phyloP scores from a whole-genome alignment of 352 stramenopile genomes.

The Plasmopara muralis region DNA sequence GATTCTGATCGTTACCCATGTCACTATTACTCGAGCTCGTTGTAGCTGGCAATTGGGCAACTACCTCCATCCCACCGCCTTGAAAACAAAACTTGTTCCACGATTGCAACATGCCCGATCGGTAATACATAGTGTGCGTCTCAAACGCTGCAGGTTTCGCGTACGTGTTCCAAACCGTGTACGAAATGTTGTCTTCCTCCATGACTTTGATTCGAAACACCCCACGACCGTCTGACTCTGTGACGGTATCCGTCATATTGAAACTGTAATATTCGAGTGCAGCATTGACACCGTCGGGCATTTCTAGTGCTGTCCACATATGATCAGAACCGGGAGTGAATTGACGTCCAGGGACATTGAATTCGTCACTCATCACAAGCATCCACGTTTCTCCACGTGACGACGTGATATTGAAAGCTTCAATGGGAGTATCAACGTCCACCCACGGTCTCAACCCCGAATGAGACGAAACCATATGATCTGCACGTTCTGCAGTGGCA shows the following conservation, averaged over 20 bases:
- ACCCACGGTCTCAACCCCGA: slow-evolving; percentile 38
- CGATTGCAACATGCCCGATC: slow-evolving; percentile 81
- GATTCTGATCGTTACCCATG: slow-evolving; percentile 29
- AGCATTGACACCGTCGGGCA: slow-evolving; percentile 34
- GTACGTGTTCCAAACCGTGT: slow-evolving; percentile 41
- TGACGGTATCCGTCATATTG: slow-evolving; percentile 50
- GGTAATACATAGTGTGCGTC: slow-evolving; percentile 34
- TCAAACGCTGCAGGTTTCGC: slow-evolving; percentile 30
- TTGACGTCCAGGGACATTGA: slow-evolving; percentile 58
- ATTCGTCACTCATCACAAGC: slow-evolving; percentile 73
- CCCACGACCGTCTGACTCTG: slow-evolving; percentile 25
- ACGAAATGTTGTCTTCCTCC: slow-evolving; percentile 38
- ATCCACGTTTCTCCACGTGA: slow-evolving; percentile 49
- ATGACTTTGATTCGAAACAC: slow-evolving; percentile 33
- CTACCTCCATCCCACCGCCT: slow-evolving; percentile 86
- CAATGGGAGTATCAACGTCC: slow-evolving; percentile 29
- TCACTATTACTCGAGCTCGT: slow-evolving; percentile 48
- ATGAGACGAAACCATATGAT: slow-evolving; percentile 21
- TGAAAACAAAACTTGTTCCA: slow-evolving; percentile 95
- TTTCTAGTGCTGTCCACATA: slow-evolving; percentile 73
- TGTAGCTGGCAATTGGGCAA: slow-evolving; percentile 84
- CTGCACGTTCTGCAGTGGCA: slow-evolving; percentile 11
- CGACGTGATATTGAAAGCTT: slow-evolving; percentile 21
- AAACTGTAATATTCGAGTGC: slow-evolving; percentile 90
- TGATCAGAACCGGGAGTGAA: slow-evolving; percentile 37